Base-by-base conservation (phyloP, 2,329 filamentous ascomycete species). In the Parastagonospora avenae region DNA sequence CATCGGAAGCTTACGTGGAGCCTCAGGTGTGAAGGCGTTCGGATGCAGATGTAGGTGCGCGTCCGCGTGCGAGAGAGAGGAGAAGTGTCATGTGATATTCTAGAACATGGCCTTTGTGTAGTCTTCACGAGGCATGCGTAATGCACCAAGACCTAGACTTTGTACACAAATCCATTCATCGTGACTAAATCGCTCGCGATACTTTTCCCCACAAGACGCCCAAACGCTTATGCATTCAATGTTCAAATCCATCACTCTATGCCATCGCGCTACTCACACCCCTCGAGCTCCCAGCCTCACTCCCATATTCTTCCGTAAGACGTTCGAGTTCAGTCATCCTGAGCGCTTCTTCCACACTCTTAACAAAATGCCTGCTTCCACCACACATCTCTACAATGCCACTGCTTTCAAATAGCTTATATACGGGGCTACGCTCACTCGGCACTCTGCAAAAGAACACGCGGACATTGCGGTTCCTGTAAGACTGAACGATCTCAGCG, bases 301-400 rank as follows among this genome's bases (percentile, higher is more conserved):
- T 68, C 12, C 53, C 61, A 41, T 52, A 63, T 43, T 75, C 75
- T 55, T 76, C 71, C 8, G 67, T 74, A 51, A 77, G 56, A 46
- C 85, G 83, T 70, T 91, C 87, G 8, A 85, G 79, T 76, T 97
- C 92, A 0, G 89, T 91, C 78, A 92, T 77, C 45, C 87, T 83
- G 62, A 99, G 74, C 2, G 94, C 94, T 70, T 96, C 90, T 44
- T 92, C 86, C 1, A 97, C 92, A 59, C 90, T 88, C 19, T 83
- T 80, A 8, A 96, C 89, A 73, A 97, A 96, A 63, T 94, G 87
- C 1, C 80, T 73, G 67, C 84, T 80, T 0, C 92, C 93, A 2
- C 93, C 93, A 50, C 88, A 90, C 45, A 89, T 79, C 1, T 91
- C 90, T 1, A 97, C 84, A 59, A 99, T 97, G 3, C 94, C 93